Evolutionary conservation across 163 green algal genomes (phyloP).

Genomic region (Volvox carteri): DNA sequence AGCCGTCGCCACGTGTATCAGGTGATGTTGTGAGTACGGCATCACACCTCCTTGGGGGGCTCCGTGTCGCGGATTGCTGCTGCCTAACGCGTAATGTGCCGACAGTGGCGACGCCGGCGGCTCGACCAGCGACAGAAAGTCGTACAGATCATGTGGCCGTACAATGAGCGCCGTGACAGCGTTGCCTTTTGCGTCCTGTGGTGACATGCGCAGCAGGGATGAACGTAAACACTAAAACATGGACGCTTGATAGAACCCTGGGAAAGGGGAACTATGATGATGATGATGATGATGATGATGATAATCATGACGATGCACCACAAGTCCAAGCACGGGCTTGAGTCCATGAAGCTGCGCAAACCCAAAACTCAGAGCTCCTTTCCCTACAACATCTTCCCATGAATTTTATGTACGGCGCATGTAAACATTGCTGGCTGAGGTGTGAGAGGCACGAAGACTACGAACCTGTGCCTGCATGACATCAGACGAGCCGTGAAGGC

Average conservation of each 20-base stretch:
- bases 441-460: neutral
- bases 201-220: neutral
- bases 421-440: neutral
- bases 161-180: neutral
- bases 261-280: neutral
- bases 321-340: too few species aligned
- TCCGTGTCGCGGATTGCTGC: too few species aligned
- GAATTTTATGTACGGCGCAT: neutral
- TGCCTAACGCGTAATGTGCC: neutral
- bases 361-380: too few species aligned
- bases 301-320: neutral
- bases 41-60: neutral
- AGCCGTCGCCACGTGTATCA: neutral
- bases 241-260: neutral
- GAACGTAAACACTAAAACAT: neutral
- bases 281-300: neutral
- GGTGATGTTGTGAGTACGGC: neutral
- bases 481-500: neutral
- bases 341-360: too few species aligned
- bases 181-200: neutral
- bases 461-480: neutral
- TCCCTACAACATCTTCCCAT: too few species aligned
- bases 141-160: constrained; percentile 4
- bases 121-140: neutral
- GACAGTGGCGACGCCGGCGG: neutral